Evolutionary conservation across 805 yeast species (phyloP).

Genomic region (Blastobotrys chiropterorum): DNA sequence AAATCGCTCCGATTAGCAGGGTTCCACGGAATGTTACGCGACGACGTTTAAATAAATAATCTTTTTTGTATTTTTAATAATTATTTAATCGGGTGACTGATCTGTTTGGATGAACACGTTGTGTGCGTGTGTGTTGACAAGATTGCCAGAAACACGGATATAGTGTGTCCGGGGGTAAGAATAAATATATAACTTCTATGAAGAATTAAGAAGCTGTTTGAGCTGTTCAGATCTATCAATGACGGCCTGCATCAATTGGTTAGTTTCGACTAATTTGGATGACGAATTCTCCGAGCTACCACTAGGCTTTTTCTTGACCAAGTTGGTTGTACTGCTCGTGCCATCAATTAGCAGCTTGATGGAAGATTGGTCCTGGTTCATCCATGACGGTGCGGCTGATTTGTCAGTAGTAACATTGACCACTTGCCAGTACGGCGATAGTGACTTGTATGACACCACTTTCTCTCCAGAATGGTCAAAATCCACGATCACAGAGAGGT

Average conservation of each 20-base stretch:
- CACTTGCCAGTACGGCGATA: conserved; percentile 35
- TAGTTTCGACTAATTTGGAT: not conserved
- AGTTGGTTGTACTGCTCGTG: conserved; percentile 11
- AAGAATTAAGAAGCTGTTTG: conserved; percentile 1
- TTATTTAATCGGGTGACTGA: not conserved
- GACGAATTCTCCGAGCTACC: conserved; percentile 2
- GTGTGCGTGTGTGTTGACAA: too few species aligned
- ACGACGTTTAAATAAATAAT: not conserved
- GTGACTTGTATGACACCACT: conserved; percentile 28
- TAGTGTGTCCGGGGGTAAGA: not conserved
- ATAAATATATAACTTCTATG: not conserved
- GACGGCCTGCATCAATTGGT: conserved; percentile 12
- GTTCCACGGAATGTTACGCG: not conserved
- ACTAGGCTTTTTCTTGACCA: conserved; percentile 2
- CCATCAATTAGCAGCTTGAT: conserved; percentile 18
- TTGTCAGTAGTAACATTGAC: conserved; percentile 20
- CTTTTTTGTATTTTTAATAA: not conserved
- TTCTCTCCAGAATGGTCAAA: conserved; percentile 30
- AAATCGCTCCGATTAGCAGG: not conserved
- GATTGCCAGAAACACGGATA: too few species aligned
- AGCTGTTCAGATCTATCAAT: conserved; percentile 17
- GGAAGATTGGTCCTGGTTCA: not conserved
- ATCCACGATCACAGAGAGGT: conserved; percentile 32
- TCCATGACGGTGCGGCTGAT: conserved; percentile 12
- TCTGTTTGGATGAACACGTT: too few species aligned